A percentile compares a stretch with the other conserved stretches of the same genome.
These are phyloP conservation scores for Septoria linicola DNA, from an alignment of 2,329 filamentous ascomycete species.

Conservation along the genomic window DNA sequence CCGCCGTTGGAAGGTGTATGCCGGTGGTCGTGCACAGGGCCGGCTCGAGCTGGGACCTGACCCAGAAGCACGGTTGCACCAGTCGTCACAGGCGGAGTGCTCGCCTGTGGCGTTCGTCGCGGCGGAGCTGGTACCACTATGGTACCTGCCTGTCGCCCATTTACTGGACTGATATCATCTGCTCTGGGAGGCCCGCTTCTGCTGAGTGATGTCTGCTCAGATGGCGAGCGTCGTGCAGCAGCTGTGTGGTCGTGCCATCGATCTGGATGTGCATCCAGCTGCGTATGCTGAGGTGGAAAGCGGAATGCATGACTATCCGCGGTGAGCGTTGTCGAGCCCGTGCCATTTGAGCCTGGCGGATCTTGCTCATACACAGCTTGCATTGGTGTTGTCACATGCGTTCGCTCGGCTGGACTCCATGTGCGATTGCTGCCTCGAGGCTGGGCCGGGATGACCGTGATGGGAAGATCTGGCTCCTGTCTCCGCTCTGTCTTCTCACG, in stretches of 20 bases:
- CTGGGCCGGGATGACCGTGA: slow-evolving; percentile 62
- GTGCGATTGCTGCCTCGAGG: slow-evolving; percentile 52
- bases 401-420: slow-evolving; percentile 48
- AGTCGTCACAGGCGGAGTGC: slow-evolving; percentile 10
- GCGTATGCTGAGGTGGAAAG: not conserved
- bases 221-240: slow-evolving; percentile 1
- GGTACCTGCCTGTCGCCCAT: slow-evolving; percentile 20
- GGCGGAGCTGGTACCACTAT: slow-evolving; percentile 32
- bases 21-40: not conserved
- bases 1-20: not conserved
- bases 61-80: not conserved
- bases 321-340: slow-evolving; percentile 22
- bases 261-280: not conserved
- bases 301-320: slow-evolving; percentile 9
- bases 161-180: slow-evolving; percentile 34
- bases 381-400: slow-evolving; percentile 10
- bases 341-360: slow-evolving; percentile 16
- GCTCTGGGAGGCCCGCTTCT: slow-evolving; percentile 30
- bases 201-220: not conserved
- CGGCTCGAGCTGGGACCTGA: slow-evolving; percentile 1
- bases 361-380: slow-evolving; percentile 5
- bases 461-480: slow-evolving; percentile 50
- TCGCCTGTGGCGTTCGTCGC: slow-evolving; percentile 15
- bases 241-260: not conserved
- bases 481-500: slow-evolving; percentile 39